These are phyloP conservation scores for Mycotypha africana DNA, from an alignment of 371 early-diverging fungal species.

Conservation along the genomic window DNA sequence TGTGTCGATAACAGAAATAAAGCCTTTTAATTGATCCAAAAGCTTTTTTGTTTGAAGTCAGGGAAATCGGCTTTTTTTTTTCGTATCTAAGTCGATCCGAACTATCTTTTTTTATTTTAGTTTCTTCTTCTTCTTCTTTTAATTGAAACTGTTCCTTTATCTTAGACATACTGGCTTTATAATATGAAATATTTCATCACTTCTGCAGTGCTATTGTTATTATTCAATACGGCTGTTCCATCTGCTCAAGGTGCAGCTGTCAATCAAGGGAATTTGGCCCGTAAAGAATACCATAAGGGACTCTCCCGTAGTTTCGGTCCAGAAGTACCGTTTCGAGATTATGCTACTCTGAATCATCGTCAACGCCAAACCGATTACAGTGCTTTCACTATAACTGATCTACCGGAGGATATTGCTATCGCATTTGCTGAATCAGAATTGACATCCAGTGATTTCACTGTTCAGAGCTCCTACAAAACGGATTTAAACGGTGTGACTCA, in stretches of 20 bases:
- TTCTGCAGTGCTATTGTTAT: slow-evolving; percentile 5
- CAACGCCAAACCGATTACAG: slow-evolving; percentile 10
- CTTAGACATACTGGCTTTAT: too few relatives aligned
- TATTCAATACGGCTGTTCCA: slow-evolving; percentile 6
- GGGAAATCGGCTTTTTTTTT: too few relatives aligned
- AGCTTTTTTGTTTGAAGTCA: too few relatives aligned
- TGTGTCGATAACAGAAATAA: too few relatives aligned
- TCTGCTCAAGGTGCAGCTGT: slow-evolving; percentile 3
- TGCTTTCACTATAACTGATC: slow-evolving; percentile 8
- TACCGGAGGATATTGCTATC: slow-evolving; percentile 33
- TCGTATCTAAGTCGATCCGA: too few relatives aligned
- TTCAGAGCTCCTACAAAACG: slow-evolving; percentile 61
- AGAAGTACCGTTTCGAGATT: slow-evolving; percentile 22
- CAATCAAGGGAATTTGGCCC: slow-evolving; percentile 8
- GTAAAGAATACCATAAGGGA: slow-evolving; percentile 14
- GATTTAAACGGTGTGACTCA: slow-evolving; percentile 77
- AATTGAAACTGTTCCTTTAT: not conserved
- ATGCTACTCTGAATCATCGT: slow-evolving; percentile 5
- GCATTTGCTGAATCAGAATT: slow-evolving; percentile 43
- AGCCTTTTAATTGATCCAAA: too few relatives aligned
- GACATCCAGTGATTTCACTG: slow-evolving; percentile 38
- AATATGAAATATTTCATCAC: slow-evolving; percentile 15
- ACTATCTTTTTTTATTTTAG: slow-evolving; percentile 1
- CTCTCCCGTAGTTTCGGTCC: slow-evolving; percentile 33
- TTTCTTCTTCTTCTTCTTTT: not conserved